Evolutionary conservation across 2,329 filamentous ascomycete genomes (phyloP).

Genomic region (Pyrenochaeta sp.): DNA sequence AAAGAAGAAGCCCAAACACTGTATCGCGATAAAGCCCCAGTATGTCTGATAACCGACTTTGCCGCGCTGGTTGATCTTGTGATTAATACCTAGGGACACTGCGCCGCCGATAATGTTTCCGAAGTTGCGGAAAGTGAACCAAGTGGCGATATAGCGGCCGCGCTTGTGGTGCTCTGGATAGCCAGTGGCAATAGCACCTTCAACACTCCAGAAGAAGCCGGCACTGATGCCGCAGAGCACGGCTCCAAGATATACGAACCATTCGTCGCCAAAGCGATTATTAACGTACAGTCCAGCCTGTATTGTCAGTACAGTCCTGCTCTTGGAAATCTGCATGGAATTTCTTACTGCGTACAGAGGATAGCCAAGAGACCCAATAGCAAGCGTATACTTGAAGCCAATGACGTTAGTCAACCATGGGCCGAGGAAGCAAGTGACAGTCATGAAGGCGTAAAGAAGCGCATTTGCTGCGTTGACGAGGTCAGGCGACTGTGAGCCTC

Average conservation of each 20-base stretch:
- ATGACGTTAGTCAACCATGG: conserved; percentile 61
- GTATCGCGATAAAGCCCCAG: conserved; percentile 53
- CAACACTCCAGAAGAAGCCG: conserved; percentile 61
- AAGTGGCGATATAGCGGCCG: conserved; percentile 53
- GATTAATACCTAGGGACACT: conserved; percentile 60
- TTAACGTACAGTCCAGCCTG: conserved; percentile 57
- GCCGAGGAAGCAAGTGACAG: conserved; percentile 58
- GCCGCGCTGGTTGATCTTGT: conserved; percentile 51
- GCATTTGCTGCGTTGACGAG: conserved; percentile 64
- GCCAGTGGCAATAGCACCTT: conserved; percentile 60
- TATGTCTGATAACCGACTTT: conserved; percentile 56
- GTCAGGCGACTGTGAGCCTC: conserved; percentile 60
- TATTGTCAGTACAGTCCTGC: not conserved
- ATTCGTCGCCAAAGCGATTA: conserved; percentile 61
- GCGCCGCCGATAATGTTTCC: conserved; percentile 62
- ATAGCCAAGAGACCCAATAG: conserved; percentile 58
- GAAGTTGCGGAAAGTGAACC: conserved; percentile 62
- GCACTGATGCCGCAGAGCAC: conserved; percentile 59
- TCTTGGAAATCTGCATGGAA: not conserved
- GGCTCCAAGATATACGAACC: conserved; percentile 61
- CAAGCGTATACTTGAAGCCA: conserved; percentile 57
- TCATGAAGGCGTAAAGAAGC: conserved; percentile 59
- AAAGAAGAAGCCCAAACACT: conserved; percentile 56
- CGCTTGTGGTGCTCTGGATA: conserved; percentile 60
- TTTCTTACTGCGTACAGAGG: conserved; percentile 52